phyloP scores from a whole-genome alignment of 495 filamentous ascomycete genomes.

The Bathelium albidoporum region DNA sequence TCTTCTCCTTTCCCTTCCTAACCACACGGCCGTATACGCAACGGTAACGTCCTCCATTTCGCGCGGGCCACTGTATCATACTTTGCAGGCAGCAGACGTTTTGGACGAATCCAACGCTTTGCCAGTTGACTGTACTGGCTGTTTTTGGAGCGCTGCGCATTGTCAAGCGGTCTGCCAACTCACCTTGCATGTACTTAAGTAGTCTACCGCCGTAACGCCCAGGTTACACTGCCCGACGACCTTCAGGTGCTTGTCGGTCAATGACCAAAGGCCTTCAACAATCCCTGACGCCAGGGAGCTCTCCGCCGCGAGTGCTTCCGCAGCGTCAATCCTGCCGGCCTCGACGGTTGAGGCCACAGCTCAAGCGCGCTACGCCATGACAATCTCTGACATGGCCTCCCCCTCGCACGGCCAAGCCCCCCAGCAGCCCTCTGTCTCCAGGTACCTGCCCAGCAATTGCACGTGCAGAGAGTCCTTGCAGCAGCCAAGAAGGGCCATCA shows the following conservation, averaged over 20 bases:
- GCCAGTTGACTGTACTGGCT: background rate
- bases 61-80: conserved; percentile 2
- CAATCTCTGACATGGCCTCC: background rate
- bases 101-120: conserved; percentile 1
- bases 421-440: background rate
- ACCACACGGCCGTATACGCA: background rate
- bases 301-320: background rate
- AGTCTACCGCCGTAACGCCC: conserved; percentile 7
- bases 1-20: background rate
- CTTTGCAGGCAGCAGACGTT: conserved; percentile 4
- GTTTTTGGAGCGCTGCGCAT: conserved; percentile 4
- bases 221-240: conserved; percentile 3
- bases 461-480: background rate
- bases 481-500: background rate
- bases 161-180: conserved; percentile 10
- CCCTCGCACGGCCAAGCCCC: background rate
- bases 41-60: conserved; percentile 1
- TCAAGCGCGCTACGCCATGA: conserved; percentile 9
- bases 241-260: background rate
- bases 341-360: background rate
- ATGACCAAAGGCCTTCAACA: background rate
- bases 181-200: conserved; percentile 9
- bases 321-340: conserved; percentile 7
- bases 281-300: background rate
- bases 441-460: background rate